phyloP scores from a whole-genome alignment of 2,329 filamentous ascomycete genomes.

The Curvularia eragrostidis region DNA sequence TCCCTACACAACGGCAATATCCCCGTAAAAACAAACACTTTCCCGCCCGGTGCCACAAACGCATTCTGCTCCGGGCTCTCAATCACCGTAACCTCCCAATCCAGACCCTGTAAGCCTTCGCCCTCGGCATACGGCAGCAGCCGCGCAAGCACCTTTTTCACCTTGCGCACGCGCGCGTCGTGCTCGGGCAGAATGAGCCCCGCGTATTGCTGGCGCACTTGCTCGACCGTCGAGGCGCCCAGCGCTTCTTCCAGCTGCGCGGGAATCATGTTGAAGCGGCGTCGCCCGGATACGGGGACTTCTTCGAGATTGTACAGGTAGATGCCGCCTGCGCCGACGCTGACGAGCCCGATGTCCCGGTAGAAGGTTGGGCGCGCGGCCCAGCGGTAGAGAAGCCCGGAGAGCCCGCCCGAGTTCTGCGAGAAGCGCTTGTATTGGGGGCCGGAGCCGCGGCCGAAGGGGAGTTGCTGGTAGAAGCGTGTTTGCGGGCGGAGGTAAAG shows the following conservation, averaged over 20 bases:
- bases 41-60: slow-evolving; percentile 78
- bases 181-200: slow-evolving; percentile 64
- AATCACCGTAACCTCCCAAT: slow-evolving; percentile 78
- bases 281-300: slow-evolving; percentile 74
- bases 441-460: slow-evolving; percentile 25
- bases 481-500: slow-evolving; percentile 3
- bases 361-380: slow-evolving; percentile 56
- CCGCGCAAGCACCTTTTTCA: slow-evolving; percentile 69
- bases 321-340: slow-evolving; percentile 57
- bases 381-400: slow-evolving; percentile 49
- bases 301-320: slow-evolving; percentile 74
- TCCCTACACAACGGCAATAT: slow-evolving; percentile 70
- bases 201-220: slow-evolving; percentile 63
- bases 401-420: slow-evolving; percentile 19
- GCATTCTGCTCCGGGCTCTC: slow-evolving; percentile 73
- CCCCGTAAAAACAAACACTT: slow-evolving; percentile 80
- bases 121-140: slow-evolving; percentile 70
- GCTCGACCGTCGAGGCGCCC: slow-evolving; percentile 62
- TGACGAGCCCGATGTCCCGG: slow-evolving; percentile 54
- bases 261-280: slow-evolving; percentile 74
- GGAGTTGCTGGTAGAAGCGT: slow-evolving; percentile 35
- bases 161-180: slow-evolving; percentile 64
- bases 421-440: slow-evolving; percentile 44
- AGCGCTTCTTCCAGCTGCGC: slow-evolving; percentile 62
- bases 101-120: slow-evolving; percentile 50